A percentile compares a stretch with the other conserved stretches of the same genome.
These are phyloP conservation scores for Senna tora DNA, from an alignment of 306 rosid species.

Conservation along the genomic window DNA sequence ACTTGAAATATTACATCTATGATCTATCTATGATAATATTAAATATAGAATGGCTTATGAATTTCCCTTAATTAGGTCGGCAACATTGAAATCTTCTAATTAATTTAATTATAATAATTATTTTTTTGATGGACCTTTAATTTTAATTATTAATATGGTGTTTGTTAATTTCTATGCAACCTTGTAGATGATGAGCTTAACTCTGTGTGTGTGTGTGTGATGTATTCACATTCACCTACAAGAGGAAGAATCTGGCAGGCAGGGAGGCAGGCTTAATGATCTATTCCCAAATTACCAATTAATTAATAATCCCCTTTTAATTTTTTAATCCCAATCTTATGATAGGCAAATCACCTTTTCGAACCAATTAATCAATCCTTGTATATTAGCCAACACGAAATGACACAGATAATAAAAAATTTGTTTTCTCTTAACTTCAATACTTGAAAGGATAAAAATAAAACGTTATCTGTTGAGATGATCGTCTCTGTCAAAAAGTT, in stretches of 20 bases:
- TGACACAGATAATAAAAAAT: too few species aligned
- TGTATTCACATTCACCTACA: conserved; percentile 33
- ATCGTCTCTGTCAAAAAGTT: too few species aligned
- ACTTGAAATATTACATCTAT: background rate
- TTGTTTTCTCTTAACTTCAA: too few species aligned
- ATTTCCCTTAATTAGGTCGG: background rate
- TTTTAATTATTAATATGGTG: background rate
- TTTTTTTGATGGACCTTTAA: too few species aligned
- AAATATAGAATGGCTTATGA: background rate
- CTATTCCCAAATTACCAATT: conserved; percentile 13
- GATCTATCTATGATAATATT: too few species aligned
- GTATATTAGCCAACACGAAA: too few species aligned
- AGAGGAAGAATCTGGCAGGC: conserved; percentile 38
- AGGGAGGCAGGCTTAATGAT: conserved; percentile 18
- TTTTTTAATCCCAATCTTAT: conserved; percentile 41
- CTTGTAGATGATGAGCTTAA: conserved; percentile 42
- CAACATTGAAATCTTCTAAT: conserved; percentile 8
- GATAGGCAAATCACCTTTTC: background rate
- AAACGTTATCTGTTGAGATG: too few species aligned
- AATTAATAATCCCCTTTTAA: too few species aligned
- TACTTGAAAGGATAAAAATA: too few species aligned
- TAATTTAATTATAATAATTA: background rate
- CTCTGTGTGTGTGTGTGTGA: background rate
- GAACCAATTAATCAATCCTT: too few species aligned
- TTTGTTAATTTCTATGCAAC: conserved; percentile 8